phyloP scores from a whole-genome alignment of 768 basidiomycete species.

The Panaeolus papilionaceus region DNA sequence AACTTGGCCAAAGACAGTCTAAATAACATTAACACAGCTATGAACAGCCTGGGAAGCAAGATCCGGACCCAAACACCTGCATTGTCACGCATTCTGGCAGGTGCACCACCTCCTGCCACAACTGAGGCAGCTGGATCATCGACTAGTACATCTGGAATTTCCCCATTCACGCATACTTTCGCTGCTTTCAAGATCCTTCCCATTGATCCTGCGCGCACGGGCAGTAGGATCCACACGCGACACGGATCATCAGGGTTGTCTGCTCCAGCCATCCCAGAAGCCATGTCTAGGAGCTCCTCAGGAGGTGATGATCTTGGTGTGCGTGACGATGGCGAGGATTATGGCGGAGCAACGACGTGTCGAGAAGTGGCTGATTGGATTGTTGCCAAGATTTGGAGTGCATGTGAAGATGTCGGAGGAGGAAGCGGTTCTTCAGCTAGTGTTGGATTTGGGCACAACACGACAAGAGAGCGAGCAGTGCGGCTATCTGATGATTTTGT shows the following conservation, averaged over 20 bases:
- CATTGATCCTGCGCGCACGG: conserved; percentile 62
- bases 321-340: conserved; percentile 47
- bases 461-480: neutral
- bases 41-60: conserved; percentile 2
- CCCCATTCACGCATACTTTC: conserved; percentile 16
- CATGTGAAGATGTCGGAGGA: conserved; percentile 68
- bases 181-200: conserved; percentile 85
- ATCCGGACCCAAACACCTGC: conserved; percentile 18
- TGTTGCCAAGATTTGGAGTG: conserved; percentile 70
- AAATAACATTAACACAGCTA: conserved; percentile 2
- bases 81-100: conserved; percentile 42
- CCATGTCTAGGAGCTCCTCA: conserved; percentile 42
- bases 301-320: neutral
- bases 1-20: conserved; percentile 6
- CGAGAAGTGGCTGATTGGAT: conserved; percentile 79
- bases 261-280: conserved; percentile 45
- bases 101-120: conserved; percentile 30
- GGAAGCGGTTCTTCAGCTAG: conserved; percentile 55
- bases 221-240: conserved; percentile 24
- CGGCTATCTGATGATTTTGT: neutral
- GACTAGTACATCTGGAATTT: conserved; percentile 39
- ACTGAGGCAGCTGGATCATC: conserved; percentile 36
- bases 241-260: conserved; percentile 53
- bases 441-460: conserved; percentile 17
- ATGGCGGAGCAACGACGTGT: conserved; percentile 69